phyloP scores from a whole-genome alignment of 352 stramenopile genomes.

The Phytophthora tentaculata region DNA sequence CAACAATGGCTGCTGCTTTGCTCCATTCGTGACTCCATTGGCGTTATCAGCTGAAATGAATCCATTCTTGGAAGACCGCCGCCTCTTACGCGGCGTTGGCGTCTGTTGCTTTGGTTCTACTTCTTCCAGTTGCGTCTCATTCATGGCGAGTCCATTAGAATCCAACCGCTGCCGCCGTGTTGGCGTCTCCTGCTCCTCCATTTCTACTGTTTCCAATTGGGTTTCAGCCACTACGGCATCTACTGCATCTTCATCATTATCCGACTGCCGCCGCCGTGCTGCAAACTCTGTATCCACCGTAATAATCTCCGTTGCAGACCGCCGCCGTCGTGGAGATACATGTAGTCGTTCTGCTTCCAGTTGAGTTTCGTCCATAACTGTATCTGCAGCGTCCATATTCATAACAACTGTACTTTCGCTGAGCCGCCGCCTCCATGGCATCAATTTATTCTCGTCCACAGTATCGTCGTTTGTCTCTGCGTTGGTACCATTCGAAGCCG shows the following conservation, averaged over 20 bases:
- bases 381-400: constrained; percentile 9
- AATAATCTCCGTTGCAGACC: not conserved
- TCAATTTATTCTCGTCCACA: not conserved
- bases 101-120: constrained; percentile 8
- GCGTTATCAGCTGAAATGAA: not conserved
- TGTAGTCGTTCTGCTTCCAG: not conserved
- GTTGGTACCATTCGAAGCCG: not conserved
- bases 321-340: constrained; percentile 3
- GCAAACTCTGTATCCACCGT: not conserved
- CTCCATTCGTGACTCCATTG: not conserved
- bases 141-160: not conserved
- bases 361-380: constrained; percentile 6
- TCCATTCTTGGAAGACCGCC: constrained; percentile 19
- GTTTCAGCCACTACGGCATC: constrained; percentile 25
- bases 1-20: constrained; percentile 5
- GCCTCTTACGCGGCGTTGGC: constrained; percentile 23
- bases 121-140: constrained; percentile 13
- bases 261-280: constrained; percentile 1
- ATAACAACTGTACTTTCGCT: not conserved
- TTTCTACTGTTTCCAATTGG: constrained; percentile 19
- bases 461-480: constrained; percentile 6
- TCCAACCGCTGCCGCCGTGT: constrained; percentile 5
- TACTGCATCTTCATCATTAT: constrained; percentile 1
- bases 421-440: constrained; percentile 2
- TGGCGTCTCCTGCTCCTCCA: constrained; percentile 5